Percentiles rank a stretch among this genome's conserved stretches.
phyloP scores from a whole-genome alignment of 768 basidiomycete genomes.

The Panaeolus cyanescens region DNA sequence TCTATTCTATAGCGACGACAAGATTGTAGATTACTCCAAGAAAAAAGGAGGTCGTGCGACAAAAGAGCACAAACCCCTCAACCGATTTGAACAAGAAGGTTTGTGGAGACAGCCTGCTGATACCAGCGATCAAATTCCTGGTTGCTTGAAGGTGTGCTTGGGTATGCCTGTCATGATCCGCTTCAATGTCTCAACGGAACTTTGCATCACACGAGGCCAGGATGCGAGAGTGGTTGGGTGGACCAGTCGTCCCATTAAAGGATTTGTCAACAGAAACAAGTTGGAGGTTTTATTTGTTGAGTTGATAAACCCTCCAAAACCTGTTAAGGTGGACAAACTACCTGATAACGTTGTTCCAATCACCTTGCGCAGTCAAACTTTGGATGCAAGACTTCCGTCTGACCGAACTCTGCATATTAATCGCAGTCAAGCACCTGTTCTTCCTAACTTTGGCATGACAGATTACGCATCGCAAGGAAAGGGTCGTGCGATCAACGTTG shows the following conservation, averaged over 20 bases:
- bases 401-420: conserved; percentile 15
- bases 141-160: conserved; percentile 23
- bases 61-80: background rate
- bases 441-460: conserved; percentile 33
- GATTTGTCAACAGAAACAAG: conserved; percentile 6
- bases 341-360: conserved; percentile 33
- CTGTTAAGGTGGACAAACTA: conserved; percentile 22
- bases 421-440: conserved; percentile 20
- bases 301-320: conserved; percentile 21
- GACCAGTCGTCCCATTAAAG: background rate
- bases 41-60: background rate
- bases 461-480: conserved; percentile 34
- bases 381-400: conserved; percentile 15
- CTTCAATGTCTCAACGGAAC: conserved; percentile 27
- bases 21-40: background rate
- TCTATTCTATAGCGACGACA: conserved; percentile 19
- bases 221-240: conserved; percentile 17
- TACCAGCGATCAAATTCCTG: conserved; percentile 18
- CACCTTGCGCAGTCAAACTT: background rate
- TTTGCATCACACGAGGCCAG: conserved; percentile 33
- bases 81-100: conserved; percentile 5
- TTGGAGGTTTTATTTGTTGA: conserved; percentile 30
- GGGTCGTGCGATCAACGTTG: conserved; percentile 25
- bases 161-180: conserved; percentile 30
- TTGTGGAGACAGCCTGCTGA: conserved; percentile 14